Evolutionary conservation across 352 stramenopile genomes (phyloP).

Genomic region (Phytophthora nicotianae): DNA sequence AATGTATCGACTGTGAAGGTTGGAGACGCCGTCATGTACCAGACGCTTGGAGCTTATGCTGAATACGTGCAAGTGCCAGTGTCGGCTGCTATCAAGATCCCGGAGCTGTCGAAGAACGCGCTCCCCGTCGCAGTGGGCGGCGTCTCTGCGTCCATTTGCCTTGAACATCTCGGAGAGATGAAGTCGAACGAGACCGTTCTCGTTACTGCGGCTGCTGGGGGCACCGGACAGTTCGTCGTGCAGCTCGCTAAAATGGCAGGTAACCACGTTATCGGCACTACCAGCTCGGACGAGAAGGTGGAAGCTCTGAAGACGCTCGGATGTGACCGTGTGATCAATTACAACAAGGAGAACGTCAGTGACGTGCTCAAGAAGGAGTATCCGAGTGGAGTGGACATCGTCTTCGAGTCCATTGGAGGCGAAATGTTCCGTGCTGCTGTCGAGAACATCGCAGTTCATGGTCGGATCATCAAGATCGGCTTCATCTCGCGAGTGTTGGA

Average conservation of each 20-base stretch:
- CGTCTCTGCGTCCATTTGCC: not conserved
- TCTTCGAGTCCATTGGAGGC: not conserved
- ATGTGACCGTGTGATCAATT: not conserved
- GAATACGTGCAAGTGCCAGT: not conserved
- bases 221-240: not conserved
- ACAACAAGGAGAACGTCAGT: not conserved
- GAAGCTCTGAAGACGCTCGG: not conserved
- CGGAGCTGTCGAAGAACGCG: not conserved
- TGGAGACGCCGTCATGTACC: not conserved
- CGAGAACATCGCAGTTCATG: not conserved
- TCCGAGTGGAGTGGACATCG: not conserved
- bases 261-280: not conserved
- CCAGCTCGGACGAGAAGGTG: not conserved
- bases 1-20: not conserved
- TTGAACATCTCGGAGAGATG: not conserved
- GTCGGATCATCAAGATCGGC: not conserved
- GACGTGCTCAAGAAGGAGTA: conserved; percentile 1
- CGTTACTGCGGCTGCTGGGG: not conserved
- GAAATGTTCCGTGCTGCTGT: not conserved
- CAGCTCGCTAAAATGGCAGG: conserved; percentile 1
- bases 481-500: conserved; percentile 30
- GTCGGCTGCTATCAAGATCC: not conserved
- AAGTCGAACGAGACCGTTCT: not conserved
- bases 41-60: not conserved
- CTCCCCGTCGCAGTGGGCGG: not conserved